Evolutionary conservation across 495 filamentous ascomycete genomes (phyloP).

Genomic region (Margaritispora aquatica): DNA sequence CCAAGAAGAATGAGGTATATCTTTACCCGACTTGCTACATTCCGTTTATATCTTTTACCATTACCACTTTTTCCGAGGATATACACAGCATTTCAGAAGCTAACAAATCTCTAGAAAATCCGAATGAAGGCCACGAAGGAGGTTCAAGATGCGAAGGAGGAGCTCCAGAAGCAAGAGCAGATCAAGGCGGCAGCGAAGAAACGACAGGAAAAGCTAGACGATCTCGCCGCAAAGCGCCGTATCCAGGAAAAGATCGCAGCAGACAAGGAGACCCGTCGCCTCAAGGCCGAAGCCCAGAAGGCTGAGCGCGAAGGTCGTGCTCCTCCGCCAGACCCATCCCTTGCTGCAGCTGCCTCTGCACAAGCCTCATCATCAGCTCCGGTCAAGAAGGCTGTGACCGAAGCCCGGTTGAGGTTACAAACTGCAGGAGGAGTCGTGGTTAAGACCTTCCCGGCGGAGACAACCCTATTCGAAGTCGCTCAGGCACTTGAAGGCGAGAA

Average conservation of each 20-base stretch:
- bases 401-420: constrained; percentile 78
- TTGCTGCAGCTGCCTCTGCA: constrained; percentile 31
- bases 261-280: constrained; percentile 77
- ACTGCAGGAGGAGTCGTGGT: constrained; percentile 64
- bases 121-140: constrained; percentile 77
- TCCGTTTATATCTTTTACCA: not conserved
- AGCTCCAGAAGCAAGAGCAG: constrained; percentile 78
- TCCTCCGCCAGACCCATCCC: constrained; percentile 37
- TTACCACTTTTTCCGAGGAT: not conserved
- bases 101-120: constrained; percentile 56
- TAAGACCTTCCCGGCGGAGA: constrained; percentile 78
- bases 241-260: constrained; percentile 90
- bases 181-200: constrained; percentile 84
- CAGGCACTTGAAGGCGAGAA: constrained; percentile 53
- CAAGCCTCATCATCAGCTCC: constrained; percentile 27
- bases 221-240: constrained; percentile 78
- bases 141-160: constrained; percentile 72
- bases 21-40: not conserved
- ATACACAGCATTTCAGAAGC: not conserved
- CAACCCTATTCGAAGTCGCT: constrained; percentile 91
- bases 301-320: constrained; percentile 72
- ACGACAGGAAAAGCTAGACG: constrained; percentile 77
- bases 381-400: constrained; percentile 52
- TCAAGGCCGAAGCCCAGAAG: constrained; percentile 77
- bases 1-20: constrained; percentile 80